Conservation (phyloP, 495 filamentous ascomycete species). For the Penicillium bialowiezense region DNA sequence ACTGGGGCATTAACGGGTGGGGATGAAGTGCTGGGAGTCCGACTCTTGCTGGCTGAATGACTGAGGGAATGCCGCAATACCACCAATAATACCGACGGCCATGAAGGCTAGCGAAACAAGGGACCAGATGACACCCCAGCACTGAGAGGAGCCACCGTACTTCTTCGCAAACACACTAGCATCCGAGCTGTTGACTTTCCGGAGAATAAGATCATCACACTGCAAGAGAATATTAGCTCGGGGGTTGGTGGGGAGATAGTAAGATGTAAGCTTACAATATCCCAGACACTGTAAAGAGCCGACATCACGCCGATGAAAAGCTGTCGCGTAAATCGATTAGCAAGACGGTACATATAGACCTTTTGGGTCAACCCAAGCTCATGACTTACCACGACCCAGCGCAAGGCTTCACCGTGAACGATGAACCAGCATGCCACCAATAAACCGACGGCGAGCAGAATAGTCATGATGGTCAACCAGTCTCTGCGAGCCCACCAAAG, state of each 20-base stretch:
- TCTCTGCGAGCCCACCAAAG: constrained; percentile 78
- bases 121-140: constrained; percentile 79
- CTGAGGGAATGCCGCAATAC: constrained; percentile 72
- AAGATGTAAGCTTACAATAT: constrained; percentile 62
- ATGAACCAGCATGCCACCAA: constrained; percentile 80
- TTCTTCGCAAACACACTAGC: constrained; percentile 76
- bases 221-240: constrained; percentile 15
- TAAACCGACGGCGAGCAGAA: constrained; percentile 66
- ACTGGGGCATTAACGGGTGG: constrained; percentile 29
- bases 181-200: constrained; percentile 78
- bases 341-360: too few species aligned
- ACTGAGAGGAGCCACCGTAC: constrained; percentile 76
- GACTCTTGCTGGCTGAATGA: constrained; percentile 63
- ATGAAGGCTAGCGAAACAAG: constrained; percentile 68
- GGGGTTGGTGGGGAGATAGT: too few species aligned
- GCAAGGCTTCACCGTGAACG: constrained; percentile 65
- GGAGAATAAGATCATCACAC: constrained; percentile 79
- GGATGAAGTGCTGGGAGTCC: constrained; percentile 66
- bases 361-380: not conserved
- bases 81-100: constrained; percentile 66
- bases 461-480: constrained; percentile 70
- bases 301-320: constrained; percentile 83
- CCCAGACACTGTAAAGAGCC: constrained; percentile 75
- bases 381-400: constrained; percentile 62
- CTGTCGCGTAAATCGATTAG: too few species aligned